These are phyloP conservation scores for Thymus mandschuricus DNA, from an alignment of 257 asterid species.

Conservation along the genomic window DNA sequence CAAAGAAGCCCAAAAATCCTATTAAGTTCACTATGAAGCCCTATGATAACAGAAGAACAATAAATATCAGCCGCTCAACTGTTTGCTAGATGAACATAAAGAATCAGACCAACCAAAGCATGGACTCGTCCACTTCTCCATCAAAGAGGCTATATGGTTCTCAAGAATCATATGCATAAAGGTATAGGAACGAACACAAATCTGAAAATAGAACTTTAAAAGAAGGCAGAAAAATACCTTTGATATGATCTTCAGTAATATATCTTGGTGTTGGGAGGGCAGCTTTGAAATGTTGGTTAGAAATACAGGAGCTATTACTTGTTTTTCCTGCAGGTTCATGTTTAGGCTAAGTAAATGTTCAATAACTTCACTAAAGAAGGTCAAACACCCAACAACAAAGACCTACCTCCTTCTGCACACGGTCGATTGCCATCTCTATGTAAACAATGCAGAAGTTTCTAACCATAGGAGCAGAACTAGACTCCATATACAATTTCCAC, in stretches of 20 bases:
- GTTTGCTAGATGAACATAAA: neutral
- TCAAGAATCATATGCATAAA: slow-evolving; percentile 13
- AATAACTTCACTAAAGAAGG: slow-evolving; percentile 13
- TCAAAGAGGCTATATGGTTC: slow-evolving; percentile 22
- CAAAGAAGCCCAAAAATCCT: slow-evolving; percentile 14
- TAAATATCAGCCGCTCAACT: neutral
- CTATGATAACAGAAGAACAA: neutral
- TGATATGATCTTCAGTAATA: slow-evolving; percentile 69
- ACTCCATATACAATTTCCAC: slow-evolving; percentile 80
- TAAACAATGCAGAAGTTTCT: slow-evolving; percentile 89
- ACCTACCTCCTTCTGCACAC: slow-evolving; percentile 71
- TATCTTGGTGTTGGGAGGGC: slow-evolving; percentile 89
- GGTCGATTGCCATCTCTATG: slow-evolving; percentile 93
- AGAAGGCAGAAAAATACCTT: slow-evolving; percentile 55
- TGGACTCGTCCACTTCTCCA: neutral
- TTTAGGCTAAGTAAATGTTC: slow-evolving; percentile 24
- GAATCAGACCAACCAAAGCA: slow-evolving; percentile 3
- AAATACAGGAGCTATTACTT: slow-evolving; percentile 66
- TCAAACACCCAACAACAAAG: slow-evolving; percentile 28
- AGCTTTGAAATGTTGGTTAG: slow-evolving; percentile 69
- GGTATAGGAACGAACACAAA: slow-evolving; percentile 9
- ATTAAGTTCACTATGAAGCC: slow-evolving; percentile 11
- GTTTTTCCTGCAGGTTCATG: slow-evolving; percentile 69
- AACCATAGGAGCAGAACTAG: slow-evolving; percentile 77
- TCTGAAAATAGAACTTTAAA: slow-evolving; percentile 19